A percentile compares a stretch with the other conserved stretches of the same genome.
Conservation (phyloP, 805 yeast species). For the Tetrapisispora nanseiensis region DNA sequence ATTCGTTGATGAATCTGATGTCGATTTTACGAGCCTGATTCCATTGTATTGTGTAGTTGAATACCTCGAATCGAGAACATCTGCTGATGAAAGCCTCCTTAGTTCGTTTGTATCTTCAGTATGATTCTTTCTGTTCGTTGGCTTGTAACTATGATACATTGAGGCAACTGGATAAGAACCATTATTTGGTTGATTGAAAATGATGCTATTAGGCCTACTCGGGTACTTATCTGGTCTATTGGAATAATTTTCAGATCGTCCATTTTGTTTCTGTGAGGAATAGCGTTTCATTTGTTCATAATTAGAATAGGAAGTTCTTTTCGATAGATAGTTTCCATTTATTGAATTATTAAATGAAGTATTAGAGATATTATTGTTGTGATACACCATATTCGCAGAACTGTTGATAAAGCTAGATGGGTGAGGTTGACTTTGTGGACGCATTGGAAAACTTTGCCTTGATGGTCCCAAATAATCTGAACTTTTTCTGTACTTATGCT, state of each 20-base stretch:
- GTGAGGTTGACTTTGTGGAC: not conserved
- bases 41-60: not conserved
- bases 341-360: constrained; percentile 5
- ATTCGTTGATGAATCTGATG: not conserved
- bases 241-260: constrained; percentile 1
- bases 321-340: constrained; percentile 8
- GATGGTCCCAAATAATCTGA: not conserved
- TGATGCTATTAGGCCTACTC: not conserved
- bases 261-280: constrained; percentile 14
- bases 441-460: not conserved
- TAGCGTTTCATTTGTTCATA: constrained; percentile 19
- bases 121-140: constrained; percentile 30
- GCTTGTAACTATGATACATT: constrained; percentile 10
- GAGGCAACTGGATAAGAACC: not conserved
- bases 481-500: not conserved
- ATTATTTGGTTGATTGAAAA: not conserved
- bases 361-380: not conserved
- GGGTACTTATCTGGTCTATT: not conserved
- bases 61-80: not conserved
- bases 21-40: not conserved
- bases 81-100: constrained; percentile 21
- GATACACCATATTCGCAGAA: too few relatives aligned
- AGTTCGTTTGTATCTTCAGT: constrained; percentile 23
- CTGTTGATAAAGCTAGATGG: too few relatives aligned
- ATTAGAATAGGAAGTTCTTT: constrained; percentile 17